Evolutionary conservation across 768 basidiomycete species (phyloP).

Genomic region (Termitomyces sp.): DNA sequence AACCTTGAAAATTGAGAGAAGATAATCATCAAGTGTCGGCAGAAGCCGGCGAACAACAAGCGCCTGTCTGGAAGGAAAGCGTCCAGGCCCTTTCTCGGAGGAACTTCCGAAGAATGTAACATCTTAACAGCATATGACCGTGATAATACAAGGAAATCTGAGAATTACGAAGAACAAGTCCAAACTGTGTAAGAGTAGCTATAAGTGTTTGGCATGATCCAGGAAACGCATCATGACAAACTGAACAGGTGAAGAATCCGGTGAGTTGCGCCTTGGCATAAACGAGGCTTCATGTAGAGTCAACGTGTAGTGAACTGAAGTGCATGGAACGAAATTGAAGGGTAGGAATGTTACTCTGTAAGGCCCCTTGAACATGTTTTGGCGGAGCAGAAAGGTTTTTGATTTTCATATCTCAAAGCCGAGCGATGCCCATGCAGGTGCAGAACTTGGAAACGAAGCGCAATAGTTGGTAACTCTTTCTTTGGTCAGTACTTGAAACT

Average conservation of each 20-base stretch:
- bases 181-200: background rate
- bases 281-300: no score
- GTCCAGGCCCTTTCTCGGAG: background rate
- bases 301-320: background rate
- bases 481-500: constrained; percentile 11
- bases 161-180: background rate
- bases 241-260: background rate
- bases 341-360: background rate
- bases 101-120: background rate
- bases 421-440: constrained; percentile 8
- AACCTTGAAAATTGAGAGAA: background rate
- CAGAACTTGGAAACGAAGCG: constrained; percentile 9
- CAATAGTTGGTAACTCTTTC: constrained; percentile 12
- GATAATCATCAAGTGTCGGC: background rate
- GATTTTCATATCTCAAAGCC: constrained; percentile 10
- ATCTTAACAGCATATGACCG: background rate
- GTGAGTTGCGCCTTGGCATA: background rate
- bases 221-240: background rate
- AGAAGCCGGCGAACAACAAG: background rate
- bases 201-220: no score
- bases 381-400: background rate
- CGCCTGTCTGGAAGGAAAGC: background rate
- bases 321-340: background rate
- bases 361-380: background rate
- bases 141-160: background rate